Conservation (phyloP, 768 basidiomycete genomes). For the Lentinula raphanica region DNA sequence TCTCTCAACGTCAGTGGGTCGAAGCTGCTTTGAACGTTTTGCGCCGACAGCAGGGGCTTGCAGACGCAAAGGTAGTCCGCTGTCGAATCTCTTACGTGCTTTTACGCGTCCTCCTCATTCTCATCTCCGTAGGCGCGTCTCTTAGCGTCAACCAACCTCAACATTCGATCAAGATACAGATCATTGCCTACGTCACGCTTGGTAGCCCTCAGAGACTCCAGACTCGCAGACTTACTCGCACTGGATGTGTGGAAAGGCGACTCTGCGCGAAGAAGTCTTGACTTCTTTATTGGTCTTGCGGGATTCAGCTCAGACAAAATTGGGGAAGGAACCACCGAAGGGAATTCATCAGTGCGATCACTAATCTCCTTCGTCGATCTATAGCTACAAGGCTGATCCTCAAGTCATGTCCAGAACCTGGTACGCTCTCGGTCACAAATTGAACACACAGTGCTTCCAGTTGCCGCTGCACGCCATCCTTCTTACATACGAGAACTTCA, state of each 20-base stretch:
- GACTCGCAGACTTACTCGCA: constrained; percentile 19
- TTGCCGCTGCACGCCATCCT: constrained; percentile 46
- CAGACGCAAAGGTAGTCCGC: background rate
- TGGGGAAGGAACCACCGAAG: background rate
- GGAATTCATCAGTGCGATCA: background rate
- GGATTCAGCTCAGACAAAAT: constrained; percentile 17
- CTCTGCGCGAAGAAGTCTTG: constrained; percentile 20
- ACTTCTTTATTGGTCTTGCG: constrained; percentile 21
- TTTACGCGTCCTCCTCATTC: background rate
- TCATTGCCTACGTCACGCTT: constrained; percentile 24
- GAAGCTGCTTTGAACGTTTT: background rate
- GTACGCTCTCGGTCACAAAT: background rate
- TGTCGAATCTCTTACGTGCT: background rate
- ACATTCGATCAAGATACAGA: constrained; percentile 17
- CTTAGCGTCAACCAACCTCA: background rate
- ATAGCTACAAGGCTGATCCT: too few relatives aligned
- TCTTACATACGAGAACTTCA: constrained; percentile 27
- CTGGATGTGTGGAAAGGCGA: constrained; percentile 20
- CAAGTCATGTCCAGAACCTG: background rate
- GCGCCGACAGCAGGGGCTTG: background rate
- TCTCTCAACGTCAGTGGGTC: constrained; percentile 1
- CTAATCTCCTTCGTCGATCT: too few relatives aligned
- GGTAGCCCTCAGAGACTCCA: constrained; percentile 25
- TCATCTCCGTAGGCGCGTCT: constrained; percentile 6
- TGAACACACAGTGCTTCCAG: constrained; percentile 23